Percentiles rank a stretch among this genome's conserved stretches.
phyloP scores from a whole-genome alignment of 192 early-diverging fungal species.

The Umbelopsis sp. region DNA sequence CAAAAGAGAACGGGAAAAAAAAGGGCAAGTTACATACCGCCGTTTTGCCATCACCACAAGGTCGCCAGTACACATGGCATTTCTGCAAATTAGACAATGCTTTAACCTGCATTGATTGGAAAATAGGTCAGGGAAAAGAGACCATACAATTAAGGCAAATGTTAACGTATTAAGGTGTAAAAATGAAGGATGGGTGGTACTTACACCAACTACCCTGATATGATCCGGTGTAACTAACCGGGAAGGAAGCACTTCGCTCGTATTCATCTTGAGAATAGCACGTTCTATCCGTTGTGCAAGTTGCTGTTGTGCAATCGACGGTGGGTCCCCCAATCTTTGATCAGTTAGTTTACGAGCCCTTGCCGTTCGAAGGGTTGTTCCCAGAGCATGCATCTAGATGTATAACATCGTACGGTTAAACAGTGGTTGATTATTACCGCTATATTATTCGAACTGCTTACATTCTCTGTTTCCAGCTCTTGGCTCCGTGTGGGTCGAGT shows the following conservation, averaged over 20 bases:
- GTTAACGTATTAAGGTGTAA: conserved; percentile 3
- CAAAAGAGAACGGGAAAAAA: neutral
- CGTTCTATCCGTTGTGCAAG: conserved; percentile 33
- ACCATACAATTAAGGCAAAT: conserved; percentile 10
- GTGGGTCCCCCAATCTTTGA: conserved; percentile 24
- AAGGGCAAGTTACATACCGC: neutral
- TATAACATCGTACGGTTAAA: neutral
- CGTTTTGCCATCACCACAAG: neutral
- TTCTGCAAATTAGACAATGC: conserved; percentile 30
- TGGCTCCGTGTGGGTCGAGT: neutral
- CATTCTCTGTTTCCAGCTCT: neutral
- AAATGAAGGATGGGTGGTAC: neutral
- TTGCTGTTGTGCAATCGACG: conserved; percentile 35
- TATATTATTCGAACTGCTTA: no score
- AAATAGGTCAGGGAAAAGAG: neutral
- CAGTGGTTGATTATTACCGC: neutral
- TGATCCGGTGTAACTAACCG: conserved; percentile 21
- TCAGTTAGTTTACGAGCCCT: conserved; percentile 1
- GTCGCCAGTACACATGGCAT: conserved; percentile 30
- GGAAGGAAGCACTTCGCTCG: conserved; percentile 26
- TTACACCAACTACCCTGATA: conserved; percentile 21
- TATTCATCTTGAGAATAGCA: conserved; percentile 29
- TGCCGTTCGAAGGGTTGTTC: neutral
- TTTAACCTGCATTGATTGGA: conserved; percentile 22
- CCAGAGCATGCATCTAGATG: neutral